Evolutionary conservation across 106 monocot genomes (phyloP).

Genomic region (Alisma plantagoaquatica): DNA sequence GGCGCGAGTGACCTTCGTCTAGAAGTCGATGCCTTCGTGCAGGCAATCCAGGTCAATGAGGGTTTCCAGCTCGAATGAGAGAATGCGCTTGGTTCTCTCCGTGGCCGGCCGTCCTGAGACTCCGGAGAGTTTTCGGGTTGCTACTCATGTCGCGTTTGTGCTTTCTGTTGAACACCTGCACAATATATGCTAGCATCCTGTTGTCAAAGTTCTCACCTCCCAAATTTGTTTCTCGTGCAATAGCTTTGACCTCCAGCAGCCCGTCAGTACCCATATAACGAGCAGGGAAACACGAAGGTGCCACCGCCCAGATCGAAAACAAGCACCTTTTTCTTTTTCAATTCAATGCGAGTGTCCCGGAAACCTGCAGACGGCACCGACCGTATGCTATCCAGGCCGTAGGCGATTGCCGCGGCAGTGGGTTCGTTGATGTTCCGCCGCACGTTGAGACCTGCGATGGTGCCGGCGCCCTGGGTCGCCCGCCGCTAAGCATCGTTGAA

Average conservation of each 20-base stretch:
- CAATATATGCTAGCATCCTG: neutral
- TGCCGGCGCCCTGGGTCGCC: too few species aligned
- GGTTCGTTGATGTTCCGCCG: neutral
- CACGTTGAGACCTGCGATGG: too few species aligned
- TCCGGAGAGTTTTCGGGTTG: too few species aligned
- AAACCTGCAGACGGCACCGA: neutral
- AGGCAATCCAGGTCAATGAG: neutral
- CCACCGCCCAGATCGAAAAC: neutral
- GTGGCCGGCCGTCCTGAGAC: too few species aligned
- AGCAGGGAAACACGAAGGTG: neutral
- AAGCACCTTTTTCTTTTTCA: neutral
- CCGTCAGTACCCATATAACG: neutral
- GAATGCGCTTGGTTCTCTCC: neutral
- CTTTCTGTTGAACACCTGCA: neutral
- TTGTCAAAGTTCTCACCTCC: neutral
- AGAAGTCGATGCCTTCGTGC: slow-evolving; percentile 1
- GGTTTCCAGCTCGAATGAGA: neutral
- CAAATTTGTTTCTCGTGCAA: neutral
- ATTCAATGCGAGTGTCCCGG: neutral
- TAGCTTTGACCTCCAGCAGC: neutral
- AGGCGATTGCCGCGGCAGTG: neutral
- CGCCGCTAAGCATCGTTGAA: too few species aligned
- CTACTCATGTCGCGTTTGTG: too few species aligned
- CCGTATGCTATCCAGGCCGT: too few species aligned
- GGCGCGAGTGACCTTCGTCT: too few species aligned